Evolutionary conservation across 495 filamentous ascomycete species (phyloP), one percentile per base, ranked within the genome.

Genomic region (Extremus antarcticus): DNA sequence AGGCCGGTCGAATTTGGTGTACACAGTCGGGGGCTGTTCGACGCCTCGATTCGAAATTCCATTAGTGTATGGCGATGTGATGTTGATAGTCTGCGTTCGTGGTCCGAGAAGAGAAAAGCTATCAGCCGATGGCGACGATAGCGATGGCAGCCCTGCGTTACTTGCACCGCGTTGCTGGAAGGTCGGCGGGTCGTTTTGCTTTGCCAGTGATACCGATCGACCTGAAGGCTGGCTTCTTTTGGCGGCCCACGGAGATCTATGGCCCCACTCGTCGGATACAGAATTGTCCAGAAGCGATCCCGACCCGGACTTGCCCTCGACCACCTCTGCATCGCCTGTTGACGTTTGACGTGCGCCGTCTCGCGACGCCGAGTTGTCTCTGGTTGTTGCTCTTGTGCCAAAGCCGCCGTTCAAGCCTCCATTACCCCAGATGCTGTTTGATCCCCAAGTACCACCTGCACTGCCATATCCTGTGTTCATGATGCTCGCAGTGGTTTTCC

Each of bases 221-320:
- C 1, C 19, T 16, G 57, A 22, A n/a, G 48, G 8, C 2, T 20
- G 1, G 23, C 25, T 53, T 17, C 50, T 47, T 23, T 53, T 58
- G 11, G 16, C 51, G 38, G 8, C 24, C 51, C 45, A 51, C 21
- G 43, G 4, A 1, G n/a, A 10, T 15, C 48, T 24, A 25, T 39
- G 61, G 61, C 61, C 70, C 77, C 76, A 80, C 29, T 68, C 68
- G 61, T 88, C 82, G 1, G 80, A 76, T 60, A 84, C 82, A 1
- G 84, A 86, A 1, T 80, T 75, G 1, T 79, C 73, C 41, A 85
- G 65, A 25, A 88, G 65, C 29, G 84, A 84, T 23, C 81, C 74
- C 1, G 84, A 87, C 22, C 85, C 84, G 25, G 77, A 76, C 59
- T 81, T 79, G 7, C 70, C 73, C 56, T 79, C 75, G 21, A 50